phyloP scores from a whole-genome alignment of 768 basidiomycete species.

The Agrocybe praecox region DNA sequence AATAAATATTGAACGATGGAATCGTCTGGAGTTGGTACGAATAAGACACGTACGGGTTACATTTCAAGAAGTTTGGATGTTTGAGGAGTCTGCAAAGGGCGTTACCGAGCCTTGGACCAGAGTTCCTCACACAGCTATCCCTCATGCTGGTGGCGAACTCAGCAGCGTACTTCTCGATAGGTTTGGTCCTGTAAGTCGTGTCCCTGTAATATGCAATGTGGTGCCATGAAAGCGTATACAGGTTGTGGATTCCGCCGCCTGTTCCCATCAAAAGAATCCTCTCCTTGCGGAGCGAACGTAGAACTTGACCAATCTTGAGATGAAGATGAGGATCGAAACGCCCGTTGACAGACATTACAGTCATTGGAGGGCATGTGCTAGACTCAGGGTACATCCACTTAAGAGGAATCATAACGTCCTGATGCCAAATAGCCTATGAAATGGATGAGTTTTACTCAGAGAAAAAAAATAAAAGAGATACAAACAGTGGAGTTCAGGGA shows the following conservation, averaged over 20 bases:
- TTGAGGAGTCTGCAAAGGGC: not conserved
- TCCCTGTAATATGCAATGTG: not conserved
- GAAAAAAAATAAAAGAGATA: not conserved
- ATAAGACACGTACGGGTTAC: not conserved
- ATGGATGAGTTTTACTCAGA: not conserved
- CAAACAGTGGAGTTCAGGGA: not conserved
- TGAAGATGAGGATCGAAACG: not conserved
- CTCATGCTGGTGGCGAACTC: not conserved
- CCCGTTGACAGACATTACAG: not conserved
- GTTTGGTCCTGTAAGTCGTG: not conserved
- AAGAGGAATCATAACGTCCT: not conserved
- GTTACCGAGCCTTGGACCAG: not conserved
- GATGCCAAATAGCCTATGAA: not conserved
- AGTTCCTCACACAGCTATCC: not conserved
- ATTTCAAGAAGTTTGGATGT: not conserved
- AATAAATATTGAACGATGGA: not conserved
- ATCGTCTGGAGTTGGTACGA: not conserved
- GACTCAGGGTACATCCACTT: not conserved
- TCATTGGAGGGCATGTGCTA: not conserved
- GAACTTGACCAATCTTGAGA: not conserved
- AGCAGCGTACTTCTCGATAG: not conserved
- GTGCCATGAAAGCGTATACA: not conserved
- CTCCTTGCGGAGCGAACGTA: not conserved
- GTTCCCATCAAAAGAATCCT: not conserved
- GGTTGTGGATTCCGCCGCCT: not conserved